phyloP scores from a whole-genome alignment of 1,284 basidiomycete species.

The Athelia psychrophila region DNA sequence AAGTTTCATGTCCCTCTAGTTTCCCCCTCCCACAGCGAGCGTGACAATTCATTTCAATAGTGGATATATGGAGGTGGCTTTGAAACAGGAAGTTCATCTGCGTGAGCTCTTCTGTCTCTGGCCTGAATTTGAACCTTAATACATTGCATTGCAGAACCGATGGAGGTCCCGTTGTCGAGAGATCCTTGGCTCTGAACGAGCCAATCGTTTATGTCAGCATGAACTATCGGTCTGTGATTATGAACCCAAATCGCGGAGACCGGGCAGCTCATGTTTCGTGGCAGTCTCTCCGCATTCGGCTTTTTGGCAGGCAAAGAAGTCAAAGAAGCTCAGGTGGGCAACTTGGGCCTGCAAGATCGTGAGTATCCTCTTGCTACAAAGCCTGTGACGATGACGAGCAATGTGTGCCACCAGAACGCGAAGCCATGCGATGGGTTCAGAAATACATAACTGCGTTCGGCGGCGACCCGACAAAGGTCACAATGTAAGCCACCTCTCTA shows the following conservation, averaged over 20 bases:
- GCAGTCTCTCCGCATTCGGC: slow-evolving; percentile 27
- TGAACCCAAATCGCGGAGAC: neutral
- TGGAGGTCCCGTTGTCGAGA: slow-evolving; percentile 41
- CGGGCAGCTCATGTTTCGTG: too few relatives aligned
- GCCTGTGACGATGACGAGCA: neutral
- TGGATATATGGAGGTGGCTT: slow-evolving; percentile 57
- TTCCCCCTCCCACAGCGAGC: neutral
- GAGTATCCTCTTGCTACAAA: slow-evolving; percentile 11
- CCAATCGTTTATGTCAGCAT: slow-evolving; percentile 54
- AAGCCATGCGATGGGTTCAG: slow-evolving; percentile 64
- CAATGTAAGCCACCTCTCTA: slow-evolving; percentile 37
- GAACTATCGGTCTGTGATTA: slow-evolving; percentile 30
- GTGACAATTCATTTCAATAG: slow-evolving; percentile 20
- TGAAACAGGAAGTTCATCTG: slow-evolving; percentile 33
- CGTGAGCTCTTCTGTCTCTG: slow-evolving; percentile 29
- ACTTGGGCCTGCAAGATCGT: slow-evolving; percentile 48
- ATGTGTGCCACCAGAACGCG: slow-evolving; percentile 35
- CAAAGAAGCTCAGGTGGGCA: slow-evolving; percentile 42
- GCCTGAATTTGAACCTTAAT: neutral
- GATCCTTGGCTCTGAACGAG: slow-evolving; percentile 42
- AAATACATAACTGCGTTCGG: slow-evolving; percentile 63
- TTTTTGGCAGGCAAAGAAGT: slow-evolving; percentile 45
- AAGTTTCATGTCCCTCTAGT: slow-evolving; percentile 14
- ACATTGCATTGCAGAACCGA: slow-evolving; percentile 35
- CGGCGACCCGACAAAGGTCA: slow-evolving; percentile 57